Conservation (phyloP, 1,284 basidiomycete genomes). For the Tilletiaria anomala region DNA sequence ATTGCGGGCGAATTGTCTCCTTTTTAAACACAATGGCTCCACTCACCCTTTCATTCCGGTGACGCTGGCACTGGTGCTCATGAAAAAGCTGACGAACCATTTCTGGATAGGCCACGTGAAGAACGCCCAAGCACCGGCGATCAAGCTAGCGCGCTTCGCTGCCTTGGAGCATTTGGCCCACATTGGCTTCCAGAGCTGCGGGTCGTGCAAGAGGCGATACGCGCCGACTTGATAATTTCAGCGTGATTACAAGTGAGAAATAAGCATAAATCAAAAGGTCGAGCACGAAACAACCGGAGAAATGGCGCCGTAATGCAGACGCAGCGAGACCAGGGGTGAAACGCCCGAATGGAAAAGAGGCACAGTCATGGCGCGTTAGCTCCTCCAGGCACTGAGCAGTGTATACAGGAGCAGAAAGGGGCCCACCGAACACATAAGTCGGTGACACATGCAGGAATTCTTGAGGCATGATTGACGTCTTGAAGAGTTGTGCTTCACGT, state of each 20-base stretch:
- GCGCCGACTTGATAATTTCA: too few species aligned
- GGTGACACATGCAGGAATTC: too few species aligned
- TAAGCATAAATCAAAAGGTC: too few species aligned
- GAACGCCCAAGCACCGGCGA: slow-evolving; percentile 15
- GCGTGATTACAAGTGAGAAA: too few species aligned
- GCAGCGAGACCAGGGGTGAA: too few species aligned
- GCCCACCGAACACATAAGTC: too few species aligned
- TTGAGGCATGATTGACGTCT: slow-evolving; percentile 5
- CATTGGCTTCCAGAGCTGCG: slow-evolving; percentile 29
- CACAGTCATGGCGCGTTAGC: too few species aligned
- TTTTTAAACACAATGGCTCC: neutral
- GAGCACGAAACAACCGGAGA: too few species aligned
- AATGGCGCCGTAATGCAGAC: too few species aligned
- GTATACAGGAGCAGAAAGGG: neutral
- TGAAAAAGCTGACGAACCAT: slow-evolving; percentile 26
- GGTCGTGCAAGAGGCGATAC: slow-evolving; percentile 30
- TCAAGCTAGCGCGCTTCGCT: slow-evolving; percentile 16
- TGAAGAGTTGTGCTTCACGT: too few species aligned
- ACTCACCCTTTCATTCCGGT: slow-evolving; percentile 14
- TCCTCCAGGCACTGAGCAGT: neutral
- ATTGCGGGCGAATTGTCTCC: neutral
- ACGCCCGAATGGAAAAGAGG: too few species aligned
- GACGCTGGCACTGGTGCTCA: slow-evolving; percentile 18
- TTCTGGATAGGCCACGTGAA: slow-evolving; percentile 29
- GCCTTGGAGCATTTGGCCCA: slow-evolving; percentile 23